Evolutionary conservation across 2,329 filamentous ascomycete species (phyloP), one percentile per base, ranked within the genome.

Genomic region (Curvularia hawaiiensis): DNA sequence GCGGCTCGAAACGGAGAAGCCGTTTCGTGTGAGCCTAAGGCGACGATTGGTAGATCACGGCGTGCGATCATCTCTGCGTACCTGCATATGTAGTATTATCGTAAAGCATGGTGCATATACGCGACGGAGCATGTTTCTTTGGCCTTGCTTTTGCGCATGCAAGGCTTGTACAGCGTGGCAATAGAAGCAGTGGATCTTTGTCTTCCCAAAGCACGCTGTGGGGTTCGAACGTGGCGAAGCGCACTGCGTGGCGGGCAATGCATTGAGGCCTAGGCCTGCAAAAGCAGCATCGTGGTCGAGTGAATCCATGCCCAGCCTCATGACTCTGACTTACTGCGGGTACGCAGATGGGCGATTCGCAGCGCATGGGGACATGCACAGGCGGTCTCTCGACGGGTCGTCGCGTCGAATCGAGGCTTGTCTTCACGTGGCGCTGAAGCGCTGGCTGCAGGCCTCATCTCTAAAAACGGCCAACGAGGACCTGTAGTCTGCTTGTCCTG

Each of bases 381-480:
- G 56, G 56, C 50, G 59, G 64, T 66, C 60, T 59, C 43, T 58
- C 66, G 53, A 58, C 69, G 68, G 69, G 51, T 66, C 64, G 71
- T 64, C 56, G 69, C 67, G 62, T 66, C 60, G 61, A 65, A 50
- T 55, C 61, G 59, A 56, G 57, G 58, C 52, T 50, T 62, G 39
- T 52, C 56, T 39, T 50, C 51, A 58, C 61, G 65, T 65, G 68
- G 63, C 57, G 57, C 52, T 69, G 66, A 70, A 68, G 71, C 71
- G 70, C 70, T 63, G 52, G 62, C 59, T 50, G 39, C 46, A 40
- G 56, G 35, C 44, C 40, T 60, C 61, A 56, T 67, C 51, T 62
- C 26, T 53, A 43, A 41, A 41, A 47, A 18, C 53, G 56, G 64
- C 71, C 64, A 73, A 48, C 68, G 61, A 68, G 58, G 54, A 58